Evolutionary conservation across 306 rosid species (phyloP).

Genomic region (Erythrophleum fordii): DNA sequence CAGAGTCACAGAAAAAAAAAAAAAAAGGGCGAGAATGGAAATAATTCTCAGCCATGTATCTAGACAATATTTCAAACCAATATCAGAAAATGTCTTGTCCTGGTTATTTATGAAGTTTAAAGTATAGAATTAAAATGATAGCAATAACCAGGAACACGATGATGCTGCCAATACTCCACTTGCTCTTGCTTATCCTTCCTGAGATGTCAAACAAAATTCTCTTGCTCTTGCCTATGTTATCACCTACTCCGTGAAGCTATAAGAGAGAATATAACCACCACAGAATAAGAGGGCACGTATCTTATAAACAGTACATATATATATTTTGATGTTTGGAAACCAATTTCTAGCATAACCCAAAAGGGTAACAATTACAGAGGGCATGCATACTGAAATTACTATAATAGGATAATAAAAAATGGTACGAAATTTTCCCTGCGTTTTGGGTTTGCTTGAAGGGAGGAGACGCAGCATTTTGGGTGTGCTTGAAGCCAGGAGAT

Average conservation of each 20-base stretch:
- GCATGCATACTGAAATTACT: constrained; percentile 22
- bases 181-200: constrained; percentile 84
- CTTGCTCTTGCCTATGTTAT: constrained; percentile 89
- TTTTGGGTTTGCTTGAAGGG: too few species aligned
- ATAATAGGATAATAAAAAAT: background rate
- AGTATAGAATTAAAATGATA: constrained; percentile 71
- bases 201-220: constrained; percentile 70
- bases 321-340: background rate
- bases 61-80: constrained; percentile 41
- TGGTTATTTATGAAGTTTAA: constrained; percentile 71
- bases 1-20: constrained; percentile 35
- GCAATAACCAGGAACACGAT: constrained; percentile 69
- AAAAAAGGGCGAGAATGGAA: background rate
- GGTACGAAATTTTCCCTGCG: too few species aligned
- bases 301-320: constrained; percentile 27
- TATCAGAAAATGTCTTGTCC: constrained; percentile 5
- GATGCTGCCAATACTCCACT: constrained; percentile 72
- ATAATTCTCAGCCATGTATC: constrained; percentile 29
- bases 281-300: constrained; percentile 4
- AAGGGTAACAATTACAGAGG: background rate
- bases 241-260: constrained; percentile 94
- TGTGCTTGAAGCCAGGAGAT: too few species aligned
- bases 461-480: too few species aligned
- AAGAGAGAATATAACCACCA: constrained; percentile 38
- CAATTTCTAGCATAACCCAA: constrained; percentile 22